Evolutionary conservation across 148 eudicot species (phyloP).

Genomic region (Suaeda aralocaspica): DNA sequence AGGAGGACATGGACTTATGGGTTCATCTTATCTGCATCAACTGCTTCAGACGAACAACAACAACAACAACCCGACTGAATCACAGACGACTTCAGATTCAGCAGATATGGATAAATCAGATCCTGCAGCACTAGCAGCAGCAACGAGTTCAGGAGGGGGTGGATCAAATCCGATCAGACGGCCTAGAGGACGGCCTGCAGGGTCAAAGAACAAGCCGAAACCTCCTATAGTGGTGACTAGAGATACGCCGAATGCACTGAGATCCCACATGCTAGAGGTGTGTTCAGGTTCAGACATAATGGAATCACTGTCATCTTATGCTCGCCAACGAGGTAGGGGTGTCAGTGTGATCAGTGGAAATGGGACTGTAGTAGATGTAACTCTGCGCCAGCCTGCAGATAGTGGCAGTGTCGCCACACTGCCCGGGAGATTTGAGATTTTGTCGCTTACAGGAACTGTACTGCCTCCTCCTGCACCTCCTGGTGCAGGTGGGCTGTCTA

Average conservation of each 20-base stretch:
- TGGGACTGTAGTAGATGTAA: constrained; percentile 30
- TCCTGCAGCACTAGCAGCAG: constrained; percentile 7
- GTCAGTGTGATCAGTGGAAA: constrained; percentile 33
- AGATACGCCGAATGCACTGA: constrained; percentile 36
- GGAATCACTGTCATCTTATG: constrained; percentile 28
- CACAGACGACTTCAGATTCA: constrained; percentile 23
- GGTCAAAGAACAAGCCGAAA: constrained; percentile 37
- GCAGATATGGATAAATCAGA: constrained; percentile 17
- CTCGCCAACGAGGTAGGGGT: constrained; percentile 28
- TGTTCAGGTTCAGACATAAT: constrained; percentile 29
- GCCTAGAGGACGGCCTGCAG: constrained; percentile 39
- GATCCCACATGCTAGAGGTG: constrained; percentile 39
- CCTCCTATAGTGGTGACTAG: constrained; percentile 35
- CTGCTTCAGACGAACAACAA: constrained; percentile 7
- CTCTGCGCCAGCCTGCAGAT: constrained; percentile 24
- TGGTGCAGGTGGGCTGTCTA: constrained; percentile 48
- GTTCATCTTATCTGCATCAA: constrained; percentile 16
- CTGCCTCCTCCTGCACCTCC: constrained; percentile 55
- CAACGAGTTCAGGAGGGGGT: constrained; percentile 15
- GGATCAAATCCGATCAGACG: constrained; percentile 21
- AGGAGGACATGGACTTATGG: constrained; percentile 10
- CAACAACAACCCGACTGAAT: constrained; percentile 12
- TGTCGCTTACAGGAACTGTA: constrained; percentile 34
- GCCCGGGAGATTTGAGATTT: constrained; percentile 36
- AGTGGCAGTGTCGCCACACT: constrained; percentile 20